phyloP scores from a whole-genome alignment of 2,329 filamentous ascomycete species.

The Claviceps fusiformis region DNA sequence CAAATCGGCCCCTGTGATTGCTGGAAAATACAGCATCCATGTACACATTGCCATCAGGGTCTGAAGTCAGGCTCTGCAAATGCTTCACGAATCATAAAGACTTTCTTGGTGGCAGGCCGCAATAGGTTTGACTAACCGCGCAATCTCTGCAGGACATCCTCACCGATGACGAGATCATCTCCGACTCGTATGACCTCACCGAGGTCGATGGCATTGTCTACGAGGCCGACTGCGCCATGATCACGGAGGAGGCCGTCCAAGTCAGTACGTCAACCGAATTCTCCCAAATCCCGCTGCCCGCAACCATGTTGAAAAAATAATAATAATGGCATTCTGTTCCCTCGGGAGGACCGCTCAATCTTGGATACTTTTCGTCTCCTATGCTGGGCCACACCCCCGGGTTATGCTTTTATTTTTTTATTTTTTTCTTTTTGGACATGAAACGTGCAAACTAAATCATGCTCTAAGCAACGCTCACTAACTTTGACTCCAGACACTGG shows the following conservation, averaged over 20 bases:
- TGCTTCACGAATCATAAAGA: slow-evolving; percentile 2
- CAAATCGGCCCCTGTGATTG: background rate
- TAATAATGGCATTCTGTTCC: too few species aligned
- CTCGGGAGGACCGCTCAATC: background rate
- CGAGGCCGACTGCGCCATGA: slow-evolving; percentile 87
- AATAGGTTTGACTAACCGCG: slow-evolving; percentile 12
- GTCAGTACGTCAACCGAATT: slow-evolving; percentile 44
- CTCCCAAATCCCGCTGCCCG: background rate
- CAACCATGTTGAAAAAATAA: background rate
- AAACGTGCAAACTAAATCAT: background rate
- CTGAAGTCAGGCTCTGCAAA: slow-evolving; percentile 6
- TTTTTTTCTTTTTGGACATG: too few species aligned
- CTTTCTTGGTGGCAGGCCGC: background rate
- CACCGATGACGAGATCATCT: slow-evolving; percentile 89
- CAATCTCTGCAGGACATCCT: slow-evolving; percentile 58
- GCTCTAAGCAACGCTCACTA: background rate
- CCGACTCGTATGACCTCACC: slow-evolving; percentile 81
- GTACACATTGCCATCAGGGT: background rate
- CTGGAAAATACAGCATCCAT: too few species aligned
- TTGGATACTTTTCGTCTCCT: background rate
- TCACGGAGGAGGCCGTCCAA: slow-evolving; percentile 60
- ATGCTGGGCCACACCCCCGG: background rate
- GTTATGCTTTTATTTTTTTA: background rate
- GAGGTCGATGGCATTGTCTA: slow-evolving; percentile 67
- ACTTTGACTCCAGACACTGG: slow-evolving; percentile 52